These are phyloP conservation scores for Alternaria arbusti DNA, from an alignment of 2,329 filamentous ascomycete species.

Conservation along the genomic window DNA sequence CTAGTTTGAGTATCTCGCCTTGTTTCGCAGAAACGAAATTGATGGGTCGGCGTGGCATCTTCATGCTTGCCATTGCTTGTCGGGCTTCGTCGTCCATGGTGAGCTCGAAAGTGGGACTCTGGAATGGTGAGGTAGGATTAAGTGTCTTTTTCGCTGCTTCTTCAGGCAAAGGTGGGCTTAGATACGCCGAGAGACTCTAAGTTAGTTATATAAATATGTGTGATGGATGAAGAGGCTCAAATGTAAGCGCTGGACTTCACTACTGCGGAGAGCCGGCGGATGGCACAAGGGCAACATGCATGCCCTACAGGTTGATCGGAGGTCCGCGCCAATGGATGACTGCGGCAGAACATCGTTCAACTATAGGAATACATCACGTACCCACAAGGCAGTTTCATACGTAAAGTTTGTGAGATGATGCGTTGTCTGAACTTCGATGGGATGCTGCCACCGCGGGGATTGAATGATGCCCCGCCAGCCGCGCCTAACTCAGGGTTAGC, in stretches of 20 bases:
- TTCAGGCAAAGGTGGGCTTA: neutral
- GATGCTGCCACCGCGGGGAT: neutral
- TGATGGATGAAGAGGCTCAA: neutral
- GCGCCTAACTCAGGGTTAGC: conserved; percentile 12
- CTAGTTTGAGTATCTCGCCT: conserved; percentile 59
- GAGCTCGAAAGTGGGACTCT: neutral
- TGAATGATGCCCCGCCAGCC: conserved; percentile 5
- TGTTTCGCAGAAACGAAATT: conserved; percentile 57
- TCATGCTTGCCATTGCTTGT: conserved; percentile 41
- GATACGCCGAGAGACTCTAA: neutral
- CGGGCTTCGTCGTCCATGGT: conserved; percentile 47
- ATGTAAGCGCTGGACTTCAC: conserved; percentile 10
- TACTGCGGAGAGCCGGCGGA: conserved; percentile 36
- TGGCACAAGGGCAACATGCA: neutral
- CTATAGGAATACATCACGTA: neutral
- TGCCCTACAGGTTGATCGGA: neutral
- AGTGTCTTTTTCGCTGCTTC: neutral
- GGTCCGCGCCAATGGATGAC: neutral
- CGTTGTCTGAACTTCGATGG: neutral
- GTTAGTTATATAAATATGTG: neutral
- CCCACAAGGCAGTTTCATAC: neutral
- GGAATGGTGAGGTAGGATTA: neutral
- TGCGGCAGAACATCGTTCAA: neutral
- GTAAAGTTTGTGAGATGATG: neutral
- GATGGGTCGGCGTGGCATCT: conserved; percentile 53